phyloP scores from a whole-genome alignment of 2,329 filamentous ascomycete species.

The Fusarium sp. region DNA sequence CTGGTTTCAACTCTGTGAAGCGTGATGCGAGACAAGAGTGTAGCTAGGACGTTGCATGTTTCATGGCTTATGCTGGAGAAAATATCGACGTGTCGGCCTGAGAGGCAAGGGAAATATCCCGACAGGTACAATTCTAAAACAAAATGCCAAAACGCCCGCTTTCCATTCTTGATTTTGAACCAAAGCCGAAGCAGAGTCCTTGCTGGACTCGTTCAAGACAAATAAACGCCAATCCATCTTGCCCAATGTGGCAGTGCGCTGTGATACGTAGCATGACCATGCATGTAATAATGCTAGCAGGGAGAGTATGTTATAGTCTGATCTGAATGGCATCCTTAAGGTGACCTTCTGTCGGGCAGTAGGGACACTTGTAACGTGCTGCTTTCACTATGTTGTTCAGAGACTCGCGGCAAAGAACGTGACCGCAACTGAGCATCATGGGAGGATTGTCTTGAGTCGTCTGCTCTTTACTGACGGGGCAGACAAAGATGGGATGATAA shows the following conservation, averaged over 20 bases:
- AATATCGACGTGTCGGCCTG: slow-evolving; percentile 10
- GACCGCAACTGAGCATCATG: slow-evolving; percentile 96
- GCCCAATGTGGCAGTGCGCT: neutral
- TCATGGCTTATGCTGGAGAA: slow-evolving; percentile 13
- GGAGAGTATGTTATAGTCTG: slow-evolving; percentile 60
- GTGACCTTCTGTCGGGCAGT: slow-evolving; percentile 87
- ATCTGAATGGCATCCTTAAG: slow-evolving; percentile 81
- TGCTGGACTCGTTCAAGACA: neutral
- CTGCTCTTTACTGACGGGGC: slow-evolving; percentile 96
- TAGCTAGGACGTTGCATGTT: slow-evolving; percentile 16
- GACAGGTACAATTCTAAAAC: slow-evolving; percentile 15
- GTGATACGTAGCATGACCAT: neutral
- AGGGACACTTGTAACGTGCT: slow-evolving; percentile 90
- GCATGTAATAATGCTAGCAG: neutral
- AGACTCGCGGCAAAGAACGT: slow-evolving; percentile 89
- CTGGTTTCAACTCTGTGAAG: slow-evolving; percentile 29
- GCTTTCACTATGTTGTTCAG: slow-evolving; percentile 83
- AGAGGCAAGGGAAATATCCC: slow-evolving; percentile 13
- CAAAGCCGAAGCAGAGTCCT: neutral
- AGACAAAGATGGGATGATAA: slow-evolving; percentile 98
- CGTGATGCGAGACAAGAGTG: slow-evolving; percentile 1
- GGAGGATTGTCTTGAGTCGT: slow-evolving; percentile 92
- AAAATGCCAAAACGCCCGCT: slow-evolving; percentile 37
- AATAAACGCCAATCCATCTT: slow-evolving; percentile 20
- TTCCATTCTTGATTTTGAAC: slow-evolving; percentile 18